Evolutionary conservation across 225 moss, liverwort and hornwort genomes (phyloP).

Genomic region (Marchantia paleacea): DNA sequence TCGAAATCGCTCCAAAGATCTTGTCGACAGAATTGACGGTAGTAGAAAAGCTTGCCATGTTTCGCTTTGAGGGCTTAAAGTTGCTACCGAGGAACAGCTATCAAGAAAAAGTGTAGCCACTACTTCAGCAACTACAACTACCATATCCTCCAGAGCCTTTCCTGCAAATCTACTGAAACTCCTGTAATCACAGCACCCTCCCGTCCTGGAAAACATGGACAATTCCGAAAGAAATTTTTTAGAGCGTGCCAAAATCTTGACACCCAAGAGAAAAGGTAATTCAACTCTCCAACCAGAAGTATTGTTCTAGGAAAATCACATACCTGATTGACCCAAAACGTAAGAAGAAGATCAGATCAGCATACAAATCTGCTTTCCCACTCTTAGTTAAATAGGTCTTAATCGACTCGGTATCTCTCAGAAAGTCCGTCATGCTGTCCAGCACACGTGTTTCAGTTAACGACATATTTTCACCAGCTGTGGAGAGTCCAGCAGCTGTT

Average conservation of each 20-base stretch:
- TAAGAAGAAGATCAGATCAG: conserved; percentile 80
- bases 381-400: conserved; percentile 59
- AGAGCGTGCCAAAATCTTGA: neutral
- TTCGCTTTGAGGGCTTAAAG: conserved; percentile 46
- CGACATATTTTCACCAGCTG: neutral
- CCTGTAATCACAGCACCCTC: conserved; percentile 64
- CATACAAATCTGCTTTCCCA: conserved; percentile 80
- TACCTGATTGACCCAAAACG: conserved; percentile 82
- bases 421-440: conserved; percentile 31
- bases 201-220: conserved; percentile 40
- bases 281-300: too few species aligned
- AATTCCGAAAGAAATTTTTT: neutral
- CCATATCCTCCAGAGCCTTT: conserved; percentile 74
- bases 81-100: conserved; percentile 51
- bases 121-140: conserved; percentile 74
- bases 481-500: neutral
- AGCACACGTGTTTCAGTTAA: conserved; percentile 20
- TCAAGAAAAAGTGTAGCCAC: conserved; percentile 78
- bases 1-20: conserved; percentile 88
- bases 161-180: conserved; percentile 59
- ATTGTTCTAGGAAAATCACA: neutral
- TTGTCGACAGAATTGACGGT: conserved; percentile 80
- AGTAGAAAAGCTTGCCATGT: conserved; percentile 76
- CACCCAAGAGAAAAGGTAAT: too few species aligned
- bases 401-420: conserved; percentile 50